Percentiles rank a stretch among this genome's conserved stretches.
Evolutionary conservation across 257 asterid genomes (phyloP).

Genomic region (Jacaranda copaia): DNA sequence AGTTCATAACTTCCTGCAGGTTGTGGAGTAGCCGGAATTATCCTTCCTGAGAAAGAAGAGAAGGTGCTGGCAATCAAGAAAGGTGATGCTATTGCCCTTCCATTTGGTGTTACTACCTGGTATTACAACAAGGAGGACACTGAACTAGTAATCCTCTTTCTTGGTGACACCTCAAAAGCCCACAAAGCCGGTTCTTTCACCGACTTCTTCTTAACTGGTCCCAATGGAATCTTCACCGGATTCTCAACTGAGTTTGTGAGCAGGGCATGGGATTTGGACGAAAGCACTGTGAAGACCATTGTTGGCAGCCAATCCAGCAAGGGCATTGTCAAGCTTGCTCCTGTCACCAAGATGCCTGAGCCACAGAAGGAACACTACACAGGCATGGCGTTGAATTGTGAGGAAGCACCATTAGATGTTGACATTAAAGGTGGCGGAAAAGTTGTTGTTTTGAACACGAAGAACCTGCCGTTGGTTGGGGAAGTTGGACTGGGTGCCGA

Average conservation of each 20-base stretch:
- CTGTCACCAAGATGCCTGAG: constrained; percentile 65
- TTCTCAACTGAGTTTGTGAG: constrained; percentile 70
- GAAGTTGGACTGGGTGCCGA: constrained; percentile 77
- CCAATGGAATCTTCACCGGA: constrained; percentile 82
- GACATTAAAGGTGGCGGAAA: constrained; percentile 76
- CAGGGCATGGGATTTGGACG: constrained; percentile 77
- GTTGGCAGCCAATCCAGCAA: constrained; percentile 53
- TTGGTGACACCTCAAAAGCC: constrained; percentile 75
- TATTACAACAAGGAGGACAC: constrained; percentile 81
- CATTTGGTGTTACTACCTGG: constrained; percentile 85
- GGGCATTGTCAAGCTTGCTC: constrained; percentile 66
- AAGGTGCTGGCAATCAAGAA: constrained; percentile 74
- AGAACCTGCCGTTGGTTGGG: constrained; percentile 75
- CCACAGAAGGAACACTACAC: constrained; percentile 55
- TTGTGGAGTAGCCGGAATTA: constrained; percentile 67
- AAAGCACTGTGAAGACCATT: constrained; percentile 58
- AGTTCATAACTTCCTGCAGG: constrained; percentile 41
- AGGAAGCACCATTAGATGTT: constrained; percentile 74
- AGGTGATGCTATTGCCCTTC: constrained; percentile 77
- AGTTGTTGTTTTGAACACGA: constrained; percentile 69
- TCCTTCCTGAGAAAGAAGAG: constrained; percentile 80
- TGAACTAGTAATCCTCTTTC: constrained; percentile 72
- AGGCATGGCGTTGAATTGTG: constrained; percentile 73
- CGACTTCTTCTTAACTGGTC: constrained; percentile 68
- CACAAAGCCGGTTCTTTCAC: constrained; percentile 73